phyloP scores from a whole-genome alignment of 2,329 filamentous ascomycete genomes.

The Pseudodiploospora longispora region DNA sequence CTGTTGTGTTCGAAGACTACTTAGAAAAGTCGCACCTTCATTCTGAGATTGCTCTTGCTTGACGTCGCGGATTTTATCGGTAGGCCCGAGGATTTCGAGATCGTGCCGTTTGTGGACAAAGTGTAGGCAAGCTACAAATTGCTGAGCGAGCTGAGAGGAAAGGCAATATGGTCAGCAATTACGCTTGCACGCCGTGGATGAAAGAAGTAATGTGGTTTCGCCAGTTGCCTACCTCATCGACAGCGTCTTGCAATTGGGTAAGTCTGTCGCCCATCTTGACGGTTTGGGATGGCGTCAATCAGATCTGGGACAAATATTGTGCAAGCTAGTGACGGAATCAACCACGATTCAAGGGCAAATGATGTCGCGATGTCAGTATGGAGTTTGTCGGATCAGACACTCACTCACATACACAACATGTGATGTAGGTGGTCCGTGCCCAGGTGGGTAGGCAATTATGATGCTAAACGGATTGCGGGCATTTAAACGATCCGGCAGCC shows the following conservation, averaged over 20 bases:
- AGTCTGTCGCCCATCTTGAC: slow-evolving; percentile 62
- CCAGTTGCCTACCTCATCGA: slow-evolving; percentile 57
- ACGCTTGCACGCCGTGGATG: too few relatives aligned
- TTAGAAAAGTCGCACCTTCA: slow-evolving; percentile 33
- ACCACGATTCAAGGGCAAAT: too few relatives aligned
- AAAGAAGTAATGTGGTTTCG: too few relatives aligned
- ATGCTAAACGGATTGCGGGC: too few relatives aligned
- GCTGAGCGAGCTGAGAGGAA: slow-evolving; percentile 49
- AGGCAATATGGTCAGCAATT: background rate
- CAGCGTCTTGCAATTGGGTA: slow-evolving; percentile 77
- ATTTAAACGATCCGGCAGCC: too few relatives aligned
- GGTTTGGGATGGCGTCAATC: background rate
- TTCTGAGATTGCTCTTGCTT: slow-evolving; percentile 45
- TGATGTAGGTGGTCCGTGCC: too few relatives aligned
- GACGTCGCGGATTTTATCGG: slow-evolving; percentile 50
- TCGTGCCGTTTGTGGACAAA: slow-evolving; percentile 63
- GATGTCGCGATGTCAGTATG: too few relatives aligned
- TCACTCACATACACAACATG: too few relatives aligned
- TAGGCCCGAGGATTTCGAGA: slow-evolving; percentile 48
- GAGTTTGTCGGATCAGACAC: too few relatives aligned
- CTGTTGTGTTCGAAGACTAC: background rate
- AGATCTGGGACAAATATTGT: background rate
- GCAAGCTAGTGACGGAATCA: background rate
- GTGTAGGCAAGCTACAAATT: slow-evolving; percentile 60
- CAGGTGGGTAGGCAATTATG: too few relatives aligned